A percentile compares a stretch with the other conserved stretches of the same genome.
Conservation (phyloP, 805 yeast genomes). For the Candida montana region DNA sequence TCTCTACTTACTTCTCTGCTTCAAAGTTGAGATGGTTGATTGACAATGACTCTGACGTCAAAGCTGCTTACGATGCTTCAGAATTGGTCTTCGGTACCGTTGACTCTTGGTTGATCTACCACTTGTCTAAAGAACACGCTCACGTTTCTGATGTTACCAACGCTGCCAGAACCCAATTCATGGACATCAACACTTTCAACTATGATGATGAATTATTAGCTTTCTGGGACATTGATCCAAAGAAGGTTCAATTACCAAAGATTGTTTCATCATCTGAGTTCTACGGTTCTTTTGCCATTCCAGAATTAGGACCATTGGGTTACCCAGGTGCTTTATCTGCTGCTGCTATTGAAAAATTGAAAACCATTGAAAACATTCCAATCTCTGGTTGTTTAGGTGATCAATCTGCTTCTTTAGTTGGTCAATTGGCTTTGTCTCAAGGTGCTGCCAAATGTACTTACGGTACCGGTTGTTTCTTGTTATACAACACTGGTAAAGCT, state of each 20-base stretch:
- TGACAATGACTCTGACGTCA: conserved; percentile 66
- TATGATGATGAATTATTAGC: conserved; percentile 73
- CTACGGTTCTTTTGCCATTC: conserved; percentile 67
- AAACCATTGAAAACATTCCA: conserved; percentile 56
- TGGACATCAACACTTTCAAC: conserved; percentile 70
- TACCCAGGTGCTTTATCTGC: conserved; percentile 45
- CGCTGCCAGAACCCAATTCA: conserved; percentile 86
- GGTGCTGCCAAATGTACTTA: conserved; percentile 94
- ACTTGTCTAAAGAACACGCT: conserved; percentile 63
- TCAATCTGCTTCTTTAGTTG: conserved; percentile 90
- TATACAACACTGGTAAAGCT: conserved; percentile 77
- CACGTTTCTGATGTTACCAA: conserved; percentile 86
- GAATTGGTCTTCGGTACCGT: conserved; percentile 89
- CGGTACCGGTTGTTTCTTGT: conserved; percentile 91
- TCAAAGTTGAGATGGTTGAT: conserved; percentile 86
- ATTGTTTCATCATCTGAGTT: conserved; percentile 74
- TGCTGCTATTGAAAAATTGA: conserved; percentile 45
- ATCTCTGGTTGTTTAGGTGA: conserved; percentile 91
- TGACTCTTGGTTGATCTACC: conserved; percentile 89
- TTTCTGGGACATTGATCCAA: conserved; percentile 75
- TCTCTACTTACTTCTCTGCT: conserved; percentile 88
- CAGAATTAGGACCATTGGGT: conserved; percentile 48
- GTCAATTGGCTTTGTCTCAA: conserved; percentile 76
- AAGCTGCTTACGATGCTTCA: conserved; percentile 69
- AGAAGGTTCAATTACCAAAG: conserved; percentile 62